Percentiles rank a stretch among this genome's conserved stretches.
These are phyloP conservation scores for Blastosporella zonata DNA, from an alignment of 1,284 basidiomycete genomes.

Conservation along the genomic window DNA sequence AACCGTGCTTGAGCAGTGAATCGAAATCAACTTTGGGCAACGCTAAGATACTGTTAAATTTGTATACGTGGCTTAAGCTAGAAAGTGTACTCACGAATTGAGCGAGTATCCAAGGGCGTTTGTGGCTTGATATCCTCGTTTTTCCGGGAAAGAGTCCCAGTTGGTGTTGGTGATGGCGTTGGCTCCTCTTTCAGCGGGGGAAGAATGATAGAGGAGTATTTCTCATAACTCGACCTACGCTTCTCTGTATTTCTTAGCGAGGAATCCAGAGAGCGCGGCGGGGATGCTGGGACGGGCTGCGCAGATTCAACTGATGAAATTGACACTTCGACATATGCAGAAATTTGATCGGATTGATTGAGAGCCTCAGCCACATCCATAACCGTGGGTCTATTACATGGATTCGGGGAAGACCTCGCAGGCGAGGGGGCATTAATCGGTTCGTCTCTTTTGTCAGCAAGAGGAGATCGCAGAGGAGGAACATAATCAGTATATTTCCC, in stretches of 20 bases:
- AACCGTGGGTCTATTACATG: conserved; percentile 61
- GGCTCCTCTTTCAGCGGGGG: conserved; percentile 67
- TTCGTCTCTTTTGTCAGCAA: conserved; percentile 4
- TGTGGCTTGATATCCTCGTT: not conserved
- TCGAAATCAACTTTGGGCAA: conserved; percentile 51
- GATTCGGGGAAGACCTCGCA: conserved; percentile 48
- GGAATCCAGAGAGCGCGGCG: conserved; percentile 10
- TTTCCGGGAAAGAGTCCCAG: conserved; percentile 45
- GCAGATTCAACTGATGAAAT: not conserved
- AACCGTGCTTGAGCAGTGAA: conserved; percentile 35
- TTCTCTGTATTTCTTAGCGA: conserved; percentile 38
- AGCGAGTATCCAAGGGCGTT: not conserved
- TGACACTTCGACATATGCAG: conserved; percentile 3
- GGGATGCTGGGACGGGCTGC: conserved; percentile 13
- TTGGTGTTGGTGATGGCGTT: conserved; percentile 58
- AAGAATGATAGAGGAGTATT: conserved; percentile 56
- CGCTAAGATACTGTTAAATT: not conserved
- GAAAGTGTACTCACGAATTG: conserved; percentile 1
- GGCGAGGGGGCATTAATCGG: conserved; percentile 15
- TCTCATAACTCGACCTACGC: conserved; percentile 64
- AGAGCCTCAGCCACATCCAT: conserved; percentile 76
- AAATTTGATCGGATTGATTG: conserved; percentile 25
- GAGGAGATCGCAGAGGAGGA: not conserved
- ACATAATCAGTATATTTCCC: not conserved
- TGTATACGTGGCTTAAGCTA: not conserved